Evolutionary conservation across 768 basidiomycete genomes (phyloP).

Genomic region (Podaxis mareebaensis): DNA sequence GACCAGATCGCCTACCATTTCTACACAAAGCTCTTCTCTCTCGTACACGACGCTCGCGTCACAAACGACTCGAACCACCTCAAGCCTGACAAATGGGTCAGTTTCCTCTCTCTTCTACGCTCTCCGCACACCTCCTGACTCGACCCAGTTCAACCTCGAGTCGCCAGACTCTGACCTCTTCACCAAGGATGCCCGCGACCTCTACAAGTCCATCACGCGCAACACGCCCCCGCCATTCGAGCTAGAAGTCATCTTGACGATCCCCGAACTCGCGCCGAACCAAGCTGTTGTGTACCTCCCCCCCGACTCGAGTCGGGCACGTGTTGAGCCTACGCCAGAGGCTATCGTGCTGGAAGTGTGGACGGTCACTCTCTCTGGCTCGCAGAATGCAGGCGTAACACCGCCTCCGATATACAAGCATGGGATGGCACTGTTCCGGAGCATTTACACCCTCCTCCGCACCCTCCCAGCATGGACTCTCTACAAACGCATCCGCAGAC

Average conservation of each 20-base stretch:
- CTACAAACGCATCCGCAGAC: conserved; percentile 57
- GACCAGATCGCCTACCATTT: conserved; percentile 86
- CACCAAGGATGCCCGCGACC: conserved; percentile 17
- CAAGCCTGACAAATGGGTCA: conserved; percentile 82
- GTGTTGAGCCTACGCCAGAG: conserved; percentile 69
- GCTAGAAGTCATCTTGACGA: conserved; percentile 54
- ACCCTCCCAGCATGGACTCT: conserved; percentile 79
- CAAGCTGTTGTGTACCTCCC: conserved; percentile 72
- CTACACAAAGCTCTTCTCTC: conserved; percentile 79
- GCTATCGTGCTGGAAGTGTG: conserved; percentile 40
- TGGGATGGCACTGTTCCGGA: conserved; percentile 79
- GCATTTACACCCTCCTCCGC: conserved; percentile 70
- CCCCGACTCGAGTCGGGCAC: conserved; percentile 58
- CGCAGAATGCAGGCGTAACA: neutral
- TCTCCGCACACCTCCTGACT: conserved; percentile 41
- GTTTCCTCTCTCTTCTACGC: conserved; percentile 25
- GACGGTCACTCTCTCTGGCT: conserved; percentile 11
- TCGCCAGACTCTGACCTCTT: conserved; percentile 21
- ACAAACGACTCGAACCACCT: conserved; percentile 45
- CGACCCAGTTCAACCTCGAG: conserved; percentile 43
- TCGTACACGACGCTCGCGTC: conserved; percentile 73
- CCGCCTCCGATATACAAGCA: conserved; percentile 71
- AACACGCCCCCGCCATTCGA: neutral
- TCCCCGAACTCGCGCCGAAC: conserved; percentile 70
- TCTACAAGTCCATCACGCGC: conserved; percentile 18